Conservation (phyloP, 257 asterid species). For the Eucommia ulmoides region DNA sequence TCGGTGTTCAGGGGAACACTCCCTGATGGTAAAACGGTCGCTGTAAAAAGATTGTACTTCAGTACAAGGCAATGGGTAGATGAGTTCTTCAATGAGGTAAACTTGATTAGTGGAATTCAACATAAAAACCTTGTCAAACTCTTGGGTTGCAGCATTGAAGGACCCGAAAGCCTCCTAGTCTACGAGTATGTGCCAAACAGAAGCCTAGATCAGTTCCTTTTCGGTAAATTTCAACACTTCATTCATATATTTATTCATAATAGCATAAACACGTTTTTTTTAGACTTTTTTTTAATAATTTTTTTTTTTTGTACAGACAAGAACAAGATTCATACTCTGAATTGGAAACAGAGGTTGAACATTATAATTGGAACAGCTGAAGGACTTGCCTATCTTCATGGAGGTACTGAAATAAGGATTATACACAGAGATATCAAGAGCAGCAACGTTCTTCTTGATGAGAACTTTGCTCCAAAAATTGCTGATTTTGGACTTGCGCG, state of each 20-base stretch:
- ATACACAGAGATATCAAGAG: neutral
- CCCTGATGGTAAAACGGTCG: slow-evolving; percentile 50
- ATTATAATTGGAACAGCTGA: neutral
- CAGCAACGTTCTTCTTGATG: neutral
- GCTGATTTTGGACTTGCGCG: slow-evolving; percentile 1
- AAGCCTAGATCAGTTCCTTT: neutral
- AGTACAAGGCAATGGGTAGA: slow-evolving; percentile 93
- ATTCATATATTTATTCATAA: no score
- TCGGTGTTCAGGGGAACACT: slow-evolving; percentile 64
- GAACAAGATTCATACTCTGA: neutral
- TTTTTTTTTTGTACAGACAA: neutral
- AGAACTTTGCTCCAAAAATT: neutral
- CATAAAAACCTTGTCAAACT: slow-evolving; percentile 94
- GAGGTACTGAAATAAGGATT: neutral
- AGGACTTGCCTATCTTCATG: neutral
- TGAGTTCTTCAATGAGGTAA: slow-evolving; percentile 88
- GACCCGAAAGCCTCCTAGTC: slow-evolving; percentile 74
- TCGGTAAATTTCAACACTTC: neutral
- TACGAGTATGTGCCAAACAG: neutral
- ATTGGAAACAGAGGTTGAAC: neutral
- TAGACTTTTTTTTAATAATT: neutral
- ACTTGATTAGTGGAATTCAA: slow-evolving; percentile 65
- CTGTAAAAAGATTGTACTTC: slow-evolving; percentile 74
- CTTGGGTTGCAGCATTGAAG: slow-evolving; percentile 92
- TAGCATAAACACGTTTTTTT: no score